phyloP scores from a whole-genome alignment of 176 grass and related monocot species.

The Saccharum officinarum region DNA sequence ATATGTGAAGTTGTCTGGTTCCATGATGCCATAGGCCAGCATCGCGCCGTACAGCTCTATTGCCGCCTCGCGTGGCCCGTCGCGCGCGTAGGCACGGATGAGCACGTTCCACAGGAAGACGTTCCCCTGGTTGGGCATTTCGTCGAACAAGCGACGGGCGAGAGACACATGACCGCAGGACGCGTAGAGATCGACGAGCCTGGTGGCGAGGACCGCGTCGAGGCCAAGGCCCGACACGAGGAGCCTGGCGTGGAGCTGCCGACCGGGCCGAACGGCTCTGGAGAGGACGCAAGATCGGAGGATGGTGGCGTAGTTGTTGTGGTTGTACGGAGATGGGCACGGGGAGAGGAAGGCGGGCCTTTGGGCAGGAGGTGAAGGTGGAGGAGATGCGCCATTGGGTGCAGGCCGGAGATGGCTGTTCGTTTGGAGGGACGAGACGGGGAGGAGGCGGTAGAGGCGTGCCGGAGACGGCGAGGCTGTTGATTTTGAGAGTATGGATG shows the following conservation, averaged over 20 bases:
- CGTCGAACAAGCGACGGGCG: constrained; percentile 63
- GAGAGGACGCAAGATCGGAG: constrained; percentile 49
- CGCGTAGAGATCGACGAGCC: constrained; percentile 54
- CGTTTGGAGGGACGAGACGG: background rate
- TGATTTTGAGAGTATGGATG: constrained; percentile 20
- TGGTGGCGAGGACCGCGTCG: constrained; percentile 41
- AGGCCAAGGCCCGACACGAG: constrained; percentile 46
- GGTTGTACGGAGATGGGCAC: background rate
- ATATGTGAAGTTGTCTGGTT: constrained; percentile 71
- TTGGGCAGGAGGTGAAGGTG: background rate
- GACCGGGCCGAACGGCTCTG: constrained; percentile 40
- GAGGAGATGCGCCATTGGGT: background rate
- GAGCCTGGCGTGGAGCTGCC: constrained; percentile 64
- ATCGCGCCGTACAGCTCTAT: constrained; percentile 55
- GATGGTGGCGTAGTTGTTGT: constrained; percentile 39
- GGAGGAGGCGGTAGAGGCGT: background rate
- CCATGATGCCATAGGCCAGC: constrained; percentile 30
- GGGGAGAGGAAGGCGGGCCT: background rate
- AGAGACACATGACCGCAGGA: constrained; percentile 32
- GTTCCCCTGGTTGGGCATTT: constrained; percentile 57
- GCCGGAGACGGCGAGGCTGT: constrained; percentile 3
- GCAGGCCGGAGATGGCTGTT: background rate
- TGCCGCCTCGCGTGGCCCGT: constrained; percentile 47
- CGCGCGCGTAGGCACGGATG: constrained; percentile 59
- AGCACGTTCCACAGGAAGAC: constrained; percentile 78